A percentile compares a stretch with the other conserved stretches of the same genome.
These are phyloP conservation scores for Bruguiera sexangula DNA, from an alignment of 345 rosid genomes.

Conservation along the genomic window DNA sequence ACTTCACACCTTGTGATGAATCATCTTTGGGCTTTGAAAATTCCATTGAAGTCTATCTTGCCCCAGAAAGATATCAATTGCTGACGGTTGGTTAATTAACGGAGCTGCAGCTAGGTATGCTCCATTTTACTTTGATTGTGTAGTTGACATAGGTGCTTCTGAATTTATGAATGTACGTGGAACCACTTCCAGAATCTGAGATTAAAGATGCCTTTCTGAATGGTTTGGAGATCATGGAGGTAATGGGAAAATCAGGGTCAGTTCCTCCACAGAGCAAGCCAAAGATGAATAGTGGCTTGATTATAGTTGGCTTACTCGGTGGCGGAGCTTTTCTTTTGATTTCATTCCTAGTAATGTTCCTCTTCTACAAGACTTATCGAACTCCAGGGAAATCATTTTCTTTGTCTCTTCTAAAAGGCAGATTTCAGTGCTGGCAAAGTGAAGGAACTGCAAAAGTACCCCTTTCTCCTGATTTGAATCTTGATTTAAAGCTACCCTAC, in stretches of 20 bases:
- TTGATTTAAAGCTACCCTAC: slow-evolving; percentile 35
- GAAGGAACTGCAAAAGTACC: slow-evolving; percentile 22
- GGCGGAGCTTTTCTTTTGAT: background rate
- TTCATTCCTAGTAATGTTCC: slow-evolving; percentile 13
- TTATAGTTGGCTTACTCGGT: background rate
- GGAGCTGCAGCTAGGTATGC: background rate
- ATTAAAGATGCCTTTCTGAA: slow-evolving; percentile 30
- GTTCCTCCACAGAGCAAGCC: background rate
- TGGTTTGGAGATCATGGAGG: slow-evolving; percentile 54
- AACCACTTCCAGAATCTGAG: background rate
- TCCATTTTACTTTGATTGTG: slow-evolving; percentile 44
- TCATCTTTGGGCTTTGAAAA: slow-evolving; percentile 51
- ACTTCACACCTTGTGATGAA: slow-evolving; percentile 28
- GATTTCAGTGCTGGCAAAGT: slow-evolving; percentile 23
- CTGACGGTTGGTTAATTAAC: slow-evolving; percentile 1
- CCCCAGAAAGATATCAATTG: background rate
- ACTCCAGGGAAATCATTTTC: background rate
- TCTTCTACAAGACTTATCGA: background rate
- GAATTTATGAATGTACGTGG: slow-evolving; percentile 35
- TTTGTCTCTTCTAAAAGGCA: slow-evolving; percentile 10
- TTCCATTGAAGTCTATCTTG: slow-evolving; percentile 58
- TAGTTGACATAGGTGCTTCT: slow-evolving; percentile 39
- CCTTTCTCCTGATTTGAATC: slow-evolving; percentile 26
- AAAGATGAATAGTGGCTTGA: background rate
- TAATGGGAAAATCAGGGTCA: slow-evolving; percentile 19